Evolutionary conservation across 2,329 filamentous ascomycete species (phyloP).

Genomic region (Chrysosporium queenslandicum): DNA sequence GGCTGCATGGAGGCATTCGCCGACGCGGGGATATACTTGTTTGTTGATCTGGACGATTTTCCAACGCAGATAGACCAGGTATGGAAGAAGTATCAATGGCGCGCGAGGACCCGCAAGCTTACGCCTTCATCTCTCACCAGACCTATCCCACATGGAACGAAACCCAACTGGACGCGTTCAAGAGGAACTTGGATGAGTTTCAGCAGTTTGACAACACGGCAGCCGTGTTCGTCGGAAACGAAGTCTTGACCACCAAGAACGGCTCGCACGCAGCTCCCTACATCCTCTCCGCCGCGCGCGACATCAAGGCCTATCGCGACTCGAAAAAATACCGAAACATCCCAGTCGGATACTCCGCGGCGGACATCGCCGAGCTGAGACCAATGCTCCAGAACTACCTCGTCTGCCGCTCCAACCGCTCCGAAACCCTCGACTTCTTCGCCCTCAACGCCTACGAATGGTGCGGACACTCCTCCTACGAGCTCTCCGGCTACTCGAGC

Average conservation of each 20-base stretch:
- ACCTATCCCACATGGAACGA: slow-evolving; percentile 59
- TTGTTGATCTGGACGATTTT: slow-evolving; percentile 62
- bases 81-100: too few species aligned
- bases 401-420: slow-evolving; percentile 60
- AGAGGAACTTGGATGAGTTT: slow-evolving; percentile 66
- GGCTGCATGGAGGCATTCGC: slow-evolving; percentile 73
- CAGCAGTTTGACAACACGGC: slow-evolving; percentile 67
- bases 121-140: slow-evolving; percentile 28
- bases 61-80: slow-evolving; percentile 37
- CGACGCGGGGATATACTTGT: slow-evolving; percentile 70
- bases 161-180: slow-evolving; percentile 58
- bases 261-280: slow-evolving; percentile 62
- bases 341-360: slow-evolving; percentile 77
- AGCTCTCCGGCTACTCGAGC: slow-evolving; percentile 56
- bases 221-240: slow-evolving; percentile 81
- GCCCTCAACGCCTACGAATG: slow-evolving; percentile 77
- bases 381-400: slow-evolving; percentile 63
- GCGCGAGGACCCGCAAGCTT: not conserved
- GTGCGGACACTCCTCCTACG: slow-evolving; percentile 52
- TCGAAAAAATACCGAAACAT: slow-evolving; percentile 67
- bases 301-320: slow-evolving; percentile 73
- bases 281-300: slow-evolving; percentile 69
- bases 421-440: slow-evolving; percentile 70
- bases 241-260: slow-evolving; percentile 51
- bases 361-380: slow-evolving; percentile 63